Percentiles rank a stretch among this genome's conserved stretches.
These are phyloP conservation scores for Marchantia polymorpha DNA, from an alignment of 225 moss, liverwort and hornwort species.

Conservation along the genomic window DNA sequence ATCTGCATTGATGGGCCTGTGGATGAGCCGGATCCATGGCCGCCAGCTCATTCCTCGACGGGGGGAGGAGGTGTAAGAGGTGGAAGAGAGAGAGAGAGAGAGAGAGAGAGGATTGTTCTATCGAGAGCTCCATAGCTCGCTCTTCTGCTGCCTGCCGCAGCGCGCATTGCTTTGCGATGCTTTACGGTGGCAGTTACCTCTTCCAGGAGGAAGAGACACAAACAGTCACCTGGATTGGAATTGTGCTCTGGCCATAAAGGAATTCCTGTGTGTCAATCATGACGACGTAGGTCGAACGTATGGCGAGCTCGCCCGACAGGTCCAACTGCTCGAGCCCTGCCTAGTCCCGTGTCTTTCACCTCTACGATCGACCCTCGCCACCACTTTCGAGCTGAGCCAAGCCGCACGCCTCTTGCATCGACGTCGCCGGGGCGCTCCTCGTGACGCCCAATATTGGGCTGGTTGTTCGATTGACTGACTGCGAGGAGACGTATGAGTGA, in stretches of 20 bases:
- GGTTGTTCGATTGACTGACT: not conserved
- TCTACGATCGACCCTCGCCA: not conserved
- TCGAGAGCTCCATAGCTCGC: no score
- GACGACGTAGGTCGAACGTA: not conserved
- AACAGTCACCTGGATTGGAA: not conserved
- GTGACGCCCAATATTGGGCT: not conserved
- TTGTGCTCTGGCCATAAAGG: not conserved
- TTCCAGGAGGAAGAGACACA: not conserved
- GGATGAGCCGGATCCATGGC: not conserved
- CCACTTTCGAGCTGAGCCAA: not conserved
- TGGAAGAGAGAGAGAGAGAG: not conserved
- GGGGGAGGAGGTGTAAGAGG: not conserved
- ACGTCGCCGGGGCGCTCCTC: not conserved
- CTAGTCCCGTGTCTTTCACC: not conserved
- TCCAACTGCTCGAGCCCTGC: not conserved
- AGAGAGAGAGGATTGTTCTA: not conserved
- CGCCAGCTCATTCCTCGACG: not conserved
- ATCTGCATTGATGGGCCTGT: not conserved
- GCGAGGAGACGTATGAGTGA: not conserved
- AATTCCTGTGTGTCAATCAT: slow-evolving; percentile 3
- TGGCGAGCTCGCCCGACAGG: not conserved
- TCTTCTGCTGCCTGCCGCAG: not conserved
- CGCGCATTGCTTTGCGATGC: not conserved
- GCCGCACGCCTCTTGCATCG: not conserved
- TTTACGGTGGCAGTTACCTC: not conserved